These are phyloP conservation scores for Wilcoxina mikolae DNA, from an alignment of 495 filamentous ascomycete species.

Conservation along the genomic window DNA sequence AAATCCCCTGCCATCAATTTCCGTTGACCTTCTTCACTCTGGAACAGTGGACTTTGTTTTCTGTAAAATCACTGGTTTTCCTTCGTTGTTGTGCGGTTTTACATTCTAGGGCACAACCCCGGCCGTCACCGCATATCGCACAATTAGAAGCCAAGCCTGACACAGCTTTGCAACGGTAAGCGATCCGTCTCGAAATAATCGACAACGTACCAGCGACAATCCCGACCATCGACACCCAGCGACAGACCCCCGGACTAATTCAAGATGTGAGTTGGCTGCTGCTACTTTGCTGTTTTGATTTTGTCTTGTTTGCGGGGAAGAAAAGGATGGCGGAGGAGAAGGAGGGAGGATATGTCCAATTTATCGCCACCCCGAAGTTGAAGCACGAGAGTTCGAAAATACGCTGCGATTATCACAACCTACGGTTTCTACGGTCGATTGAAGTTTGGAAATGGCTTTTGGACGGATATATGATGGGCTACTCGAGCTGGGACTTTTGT, in stretches of 20 bases:
- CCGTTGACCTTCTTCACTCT: too few relatives aligned
- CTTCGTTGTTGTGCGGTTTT: too few relatives aligned
- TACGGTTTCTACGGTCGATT: not conserved
- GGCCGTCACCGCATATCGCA: too few relatives aligned
- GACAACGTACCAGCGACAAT: conserved; percentile 5
- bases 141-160: too few relatives aligned
- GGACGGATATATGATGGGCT: not conserved
- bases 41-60: too few relatives aligned
- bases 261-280: conserved; percentile 11
- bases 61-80: too few relatives aligned
- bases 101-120: too few relatives aligned
- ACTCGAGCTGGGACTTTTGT: not conserved
- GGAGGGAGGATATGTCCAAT: not conserved
- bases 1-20: too few relatives aligned
- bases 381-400: conserved; percentile 2
- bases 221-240: conserved; percentile 10
- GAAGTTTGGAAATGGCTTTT: not conserved
- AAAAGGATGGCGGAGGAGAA: not conserved
- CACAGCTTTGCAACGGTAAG: too few relatives aligned
- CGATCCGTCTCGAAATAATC: conserved; percentile 4
- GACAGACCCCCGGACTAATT: conserved; percentile 8
- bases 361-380: conserved; percentile 2
- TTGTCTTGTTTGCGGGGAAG: not conserved
- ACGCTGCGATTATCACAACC: not conserved
- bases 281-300: not conserved